Conservation (phyloP, 257 asterid genomes). For the Mentha longifolia region DNA sequence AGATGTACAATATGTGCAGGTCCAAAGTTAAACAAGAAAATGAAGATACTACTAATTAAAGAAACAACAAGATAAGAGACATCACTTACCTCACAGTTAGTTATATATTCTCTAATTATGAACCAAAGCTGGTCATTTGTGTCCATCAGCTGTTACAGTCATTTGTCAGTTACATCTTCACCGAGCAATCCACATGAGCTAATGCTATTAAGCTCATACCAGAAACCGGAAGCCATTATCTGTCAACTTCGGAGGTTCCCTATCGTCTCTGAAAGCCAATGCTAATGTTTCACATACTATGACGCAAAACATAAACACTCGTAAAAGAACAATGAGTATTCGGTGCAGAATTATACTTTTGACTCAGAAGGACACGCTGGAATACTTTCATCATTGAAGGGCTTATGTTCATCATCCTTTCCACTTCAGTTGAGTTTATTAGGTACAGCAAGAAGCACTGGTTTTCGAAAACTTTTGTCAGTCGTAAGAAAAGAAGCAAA, state of each 20-base stretch:
- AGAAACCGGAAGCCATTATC: slow-evolving; percentile 97
- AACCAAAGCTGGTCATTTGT: slow-evolving; percentile 99
- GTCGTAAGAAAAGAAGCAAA: slow-evolving; percentile 52
- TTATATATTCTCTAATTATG: slow-evolving; percentile 95
- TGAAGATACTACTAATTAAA: slow-evolving; percentile 8
- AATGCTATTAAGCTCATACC: slow-evolving; percentile 56
- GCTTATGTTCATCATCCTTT: slow-evolving; percentile 78
- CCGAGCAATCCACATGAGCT: slow-evolving; percentile 32
- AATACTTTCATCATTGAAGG: slow-evolving; percentile 96
- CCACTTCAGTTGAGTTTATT: slow-evolving; percentile 85
- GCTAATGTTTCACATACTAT: slow-evolving; percentile 30
- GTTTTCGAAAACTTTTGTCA: slow-evolving; percentile 48
- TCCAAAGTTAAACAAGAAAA: slow-evolving; percentile 16
- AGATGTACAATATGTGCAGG: not conserved
- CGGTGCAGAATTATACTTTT: slow-evolving; percentile 59
- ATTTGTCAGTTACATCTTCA: slow-evolving; percentile 44
- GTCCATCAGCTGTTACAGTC: slow-evolving; percentile 84
- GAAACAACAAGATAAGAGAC: not conserved
- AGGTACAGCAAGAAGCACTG: slow-evolving; percentile 97
- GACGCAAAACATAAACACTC: slow-evolving; percentile 29
- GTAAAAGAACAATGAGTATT: slow-evolving; percentile 19
- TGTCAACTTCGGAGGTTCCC: slow-evolving; percentile 82
- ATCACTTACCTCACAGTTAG: slow-evolving; percentile 78
- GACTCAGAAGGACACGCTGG: slow-evolving; percentile 93
- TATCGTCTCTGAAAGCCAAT: slow-evolving; percentile 80